Evolutionary conservation across 208 protist species (phyloP).

Genomic region (Willaertia magna): DNA sequence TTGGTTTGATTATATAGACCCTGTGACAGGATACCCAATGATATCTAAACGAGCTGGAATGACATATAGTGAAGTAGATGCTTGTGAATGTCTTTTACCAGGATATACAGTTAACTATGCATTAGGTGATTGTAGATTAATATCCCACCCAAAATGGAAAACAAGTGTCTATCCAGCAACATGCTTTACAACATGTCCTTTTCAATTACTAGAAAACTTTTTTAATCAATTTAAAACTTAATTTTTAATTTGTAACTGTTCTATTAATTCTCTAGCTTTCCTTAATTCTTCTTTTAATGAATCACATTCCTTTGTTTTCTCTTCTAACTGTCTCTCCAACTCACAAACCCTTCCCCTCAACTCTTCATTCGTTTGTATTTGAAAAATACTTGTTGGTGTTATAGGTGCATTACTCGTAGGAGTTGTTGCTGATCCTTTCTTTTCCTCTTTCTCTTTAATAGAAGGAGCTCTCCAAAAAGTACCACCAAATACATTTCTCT

Average conservation of each 20-base stretch:
- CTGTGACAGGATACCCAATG: not conserved
- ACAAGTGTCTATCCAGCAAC: not conserved
- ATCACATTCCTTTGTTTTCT: not conserved
- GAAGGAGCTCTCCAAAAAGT: not conserved
- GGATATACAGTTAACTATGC: not conserved
- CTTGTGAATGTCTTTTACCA: not conserved
- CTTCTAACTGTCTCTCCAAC: not conserved
- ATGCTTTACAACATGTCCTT: not conserved
- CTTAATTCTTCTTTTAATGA: not conserved
- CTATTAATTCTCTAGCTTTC: too few species aligned
- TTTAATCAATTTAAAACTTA: not conserved
- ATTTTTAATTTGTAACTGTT: too few species aligned
- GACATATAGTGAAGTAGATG: conserved; percentile 1
- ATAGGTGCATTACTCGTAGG: not conserved
- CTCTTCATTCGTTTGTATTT: not conserved
- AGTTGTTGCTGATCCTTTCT: not conserved
- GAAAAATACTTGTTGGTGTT: too few species aligned
- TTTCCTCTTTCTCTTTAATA: too few species aligned
- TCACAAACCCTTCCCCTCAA: not conserved
- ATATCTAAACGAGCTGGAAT: not conserved
- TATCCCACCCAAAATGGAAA: not conserved
- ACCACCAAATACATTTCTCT: not conserved
- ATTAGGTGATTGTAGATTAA: not conserved
- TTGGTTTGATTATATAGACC: not conserved
- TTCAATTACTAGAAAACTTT: not conserved